Evolutionary conservation across 352 stramenopile species (phyloP), one percentile per base, ranked within the genome.

Genomic region (Globisporangium apiculatum): DNA sequence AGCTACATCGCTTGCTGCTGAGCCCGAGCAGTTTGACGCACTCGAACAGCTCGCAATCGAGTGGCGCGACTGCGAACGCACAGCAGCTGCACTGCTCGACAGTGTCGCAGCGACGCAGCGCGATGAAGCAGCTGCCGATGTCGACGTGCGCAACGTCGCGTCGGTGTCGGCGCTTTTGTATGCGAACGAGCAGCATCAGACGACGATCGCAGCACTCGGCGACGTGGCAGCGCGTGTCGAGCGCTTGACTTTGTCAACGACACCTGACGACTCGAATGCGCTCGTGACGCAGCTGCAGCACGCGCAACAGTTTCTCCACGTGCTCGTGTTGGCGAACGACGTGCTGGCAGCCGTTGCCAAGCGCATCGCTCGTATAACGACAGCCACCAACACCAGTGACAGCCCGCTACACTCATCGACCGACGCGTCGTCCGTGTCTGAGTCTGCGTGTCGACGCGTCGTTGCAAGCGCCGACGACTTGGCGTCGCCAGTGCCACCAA

Each of bases 401-500:
- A 14, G 47, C 15, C 12, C 36, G 15, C 60, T 31, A 31, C 24
- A 31, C 24, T 31, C 24, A 31, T 31, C 24, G 24, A 31, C 24
- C 24, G 24, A 31, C 24, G 24, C 50, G 46, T 14, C 42, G 5
- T 15, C 41, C 18, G 46, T 66, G 46, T 72, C 64, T 0, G 61
- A 73, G 49, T 60, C 42, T 49, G 61, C 71, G 35, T 67, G 71
- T 24, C 67, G 72, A 24, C 57, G 54, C 45, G 58, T 84, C 38
- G 36, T 84, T 10, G 45, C 57, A 6, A 62, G 69, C 38, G 72
- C 75, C 4, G 62, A 71, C 31, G 62, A 50, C 10, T 54, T 81
- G 7, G 38, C 51, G 4, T 31, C 24, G 24, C 2, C 24, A 31
- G 24, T 31, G 24, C 24, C 55, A 77, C 1, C 18, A 51, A 5